Base-by-base conservation (phyloP, 2,329 filamentous ascomycete genomes). In the Phoma sp. region DNA sequence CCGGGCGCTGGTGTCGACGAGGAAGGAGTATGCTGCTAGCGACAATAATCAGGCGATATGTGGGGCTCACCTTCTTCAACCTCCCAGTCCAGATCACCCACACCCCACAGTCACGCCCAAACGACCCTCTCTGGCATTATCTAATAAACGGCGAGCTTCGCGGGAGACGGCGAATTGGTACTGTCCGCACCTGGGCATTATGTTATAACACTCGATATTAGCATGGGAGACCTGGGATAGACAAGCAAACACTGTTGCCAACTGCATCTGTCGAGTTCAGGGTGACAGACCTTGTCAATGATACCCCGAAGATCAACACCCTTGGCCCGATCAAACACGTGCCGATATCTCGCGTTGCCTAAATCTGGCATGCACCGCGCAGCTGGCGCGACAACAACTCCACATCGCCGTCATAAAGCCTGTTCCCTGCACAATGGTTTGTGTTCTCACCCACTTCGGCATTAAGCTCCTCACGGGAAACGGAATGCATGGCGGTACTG, bases 11-110 rank as follows among this genome's bases (percentile, higher is more conserved):
- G 30, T 37, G 20, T 40, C 15, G 46, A 40, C 14, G 18, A 39
- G 28, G 34, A 33, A 26, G 45, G 36, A 30, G 34, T 26, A 34
- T 23, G 34, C 26, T 32, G 26, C 28, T 48, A 40, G 36, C 36
- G 23, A 21, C 42, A 32, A 36, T 15, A 9, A 26, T 40, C 36
- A 25, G 23, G 23, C 23, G 23, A 36, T 36, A 21, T 21, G 4
- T 15, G 33, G 4, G 33, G 33, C 4, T 20, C 18, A 12, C 5
- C 17, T 7, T 36, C 25, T 42, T 23, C 28, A 39, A 28, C 15
- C n/a, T 50, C 18, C 26, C 32, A 43, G 38, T 53, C 51, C 45
- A 54, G 45, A 54, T 49, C 34, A 30, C 26, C 20, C 34, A 15
- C 28, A 30, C 29, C 39, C n/a, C n/a, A n/a, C 28, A 40, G 30